phyloP scores from a whole-genome alignment of 139 green algal species.

The Gonium pectorale region DNA sequence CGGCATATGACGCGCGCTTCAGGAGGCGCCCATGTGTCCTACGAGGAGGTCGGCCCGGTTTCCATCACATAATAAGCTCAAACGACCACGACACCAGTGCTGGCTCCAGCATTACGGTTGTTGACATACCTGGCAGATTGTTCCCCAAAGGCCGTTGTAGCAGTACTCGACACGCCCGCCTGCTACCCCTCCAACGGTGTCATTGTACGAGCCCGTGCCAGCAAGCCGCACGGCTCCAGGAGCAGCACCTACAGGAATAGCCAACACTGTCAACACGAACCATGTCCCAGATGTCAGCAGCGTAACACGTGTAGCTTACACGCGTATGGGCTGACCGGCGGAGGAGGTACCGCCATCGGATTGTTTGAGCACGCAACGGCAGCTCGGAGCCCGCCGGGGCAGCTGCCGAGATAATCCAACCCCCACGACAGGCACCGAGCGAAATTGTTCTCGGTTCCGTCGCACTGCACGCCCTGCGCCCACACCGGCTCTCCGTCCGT shows the following conservation, averaged over 20 bases:
- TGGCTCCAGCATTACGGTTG: too few species aligned
- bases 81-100: too few species aligned
- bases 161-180: conserved; percentile 33
- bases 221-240: neutral
- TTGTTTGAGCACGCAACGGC: neutral
- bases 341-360: neutral
- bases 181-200: neutral
- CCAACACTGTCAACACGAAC: too few species aligned
- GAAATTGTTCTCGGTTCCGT: conserved; percentile 8
- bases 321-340: neutral
- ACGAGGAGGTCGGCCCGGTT: neutral
- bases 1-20: conserved; percentile 23
- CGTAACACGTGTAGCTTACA: conserved; percentile 10
- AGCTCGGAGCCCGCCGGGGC: neutral
- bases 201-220: neutral
- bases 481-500: neutral
- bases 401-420: neutral
- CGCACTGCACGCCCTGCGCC: neutral
- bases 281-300: too few species aligned
- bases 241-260: conserved; percentile 1
- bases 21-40: neutral
- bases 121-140: conserved; percentile 8
- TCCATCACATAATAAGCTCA: neutral
- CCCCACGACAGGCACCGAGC: neutral
- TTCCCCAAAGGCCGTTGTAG: conserved; percentile 32